Percentiles rank a stretch among this genome's conserved stretches.
Evolutionary conservation across 306 rosid species (phyloP).

Genomic region (Rosa chinensis): DNA sequence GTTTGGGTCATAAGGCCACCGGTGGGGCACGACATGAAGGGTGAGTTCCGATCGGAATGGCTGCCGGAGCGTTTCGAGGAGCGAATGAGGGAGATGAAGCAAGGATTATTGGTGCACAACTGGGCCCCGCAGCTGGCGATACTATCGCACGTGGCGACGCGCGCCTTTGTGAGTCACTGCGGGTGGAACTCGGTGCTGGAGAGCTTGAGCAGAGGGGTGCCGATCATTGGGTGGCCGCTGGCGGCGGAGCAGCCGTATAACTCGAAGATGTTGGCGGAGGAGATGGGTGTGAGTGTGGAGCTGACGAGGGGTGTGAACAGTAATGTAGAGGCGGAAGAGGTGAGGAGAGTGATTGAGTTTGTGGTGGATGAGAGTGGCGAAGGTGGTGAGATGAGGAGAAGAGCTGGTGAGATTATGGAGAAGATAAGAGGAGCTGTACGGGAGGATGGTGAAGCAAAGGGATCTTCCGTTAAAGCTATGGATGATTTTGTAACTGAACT

Average conservation of each 20-base stretch:
- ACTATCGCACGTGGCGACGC: slow-evolving; percentile 49
- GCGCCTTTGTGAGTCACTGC: slow-evolving; percentile 77
- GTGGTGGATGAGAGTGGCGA: slow-evolving; percentile 43
- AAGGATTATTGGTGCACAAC: slow-evolving; percentile 49
- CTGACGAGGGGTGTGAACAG: slow-evolving; percentile 46
- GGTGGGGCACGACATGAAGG: slow-evolving; percentile 45
- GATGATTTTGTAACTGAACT: slow-evolving; percentile 35
- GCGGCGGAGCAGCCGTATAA: slow-evolving; percentile 76
- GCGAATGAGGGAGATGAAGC: slow-evolving; percentile 36
- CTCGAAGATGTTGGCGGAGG: slow-evolving; percentile 76
- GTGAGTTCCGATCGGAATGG: slow-evolving; percentile 55
- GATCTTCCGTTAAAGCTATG: slow-evolving; percentile 41
- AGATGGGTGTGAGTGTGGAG: slow-evolving; percentile 62
- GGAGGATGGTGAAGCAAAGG: slow-evolving; percentile 32
- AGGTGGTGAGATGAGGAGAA: slow-evolving; percentile 54
- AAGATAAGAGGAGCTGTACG: slow-evolving; percentile 35
- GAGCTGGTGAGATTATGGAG: slow-evolving; percentile 35
- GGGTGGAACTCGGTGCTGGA: slow-evolving; percentile 85
- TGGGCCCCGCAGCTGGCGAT: slow-evolving; percentile 92
- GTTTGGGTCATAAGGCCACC: slow-evolving; percentile 84
- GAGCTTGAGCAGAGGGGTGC: slow-evolving; percentile 69
- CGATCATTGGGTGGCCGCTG: slow-evolving; percentile 73
- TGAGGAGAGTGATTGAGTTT: slow-evolving; percentile 48
- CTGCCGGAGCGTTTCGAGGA: slow-evolving; percentile 66
- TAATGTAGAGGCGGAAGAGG: slow-evolving; percentile 22